phyloP scores from a whole-genome alignment of 225 moss, liverwort and hornwort species.

The Rhytidiadelphus loreus region DNA sequence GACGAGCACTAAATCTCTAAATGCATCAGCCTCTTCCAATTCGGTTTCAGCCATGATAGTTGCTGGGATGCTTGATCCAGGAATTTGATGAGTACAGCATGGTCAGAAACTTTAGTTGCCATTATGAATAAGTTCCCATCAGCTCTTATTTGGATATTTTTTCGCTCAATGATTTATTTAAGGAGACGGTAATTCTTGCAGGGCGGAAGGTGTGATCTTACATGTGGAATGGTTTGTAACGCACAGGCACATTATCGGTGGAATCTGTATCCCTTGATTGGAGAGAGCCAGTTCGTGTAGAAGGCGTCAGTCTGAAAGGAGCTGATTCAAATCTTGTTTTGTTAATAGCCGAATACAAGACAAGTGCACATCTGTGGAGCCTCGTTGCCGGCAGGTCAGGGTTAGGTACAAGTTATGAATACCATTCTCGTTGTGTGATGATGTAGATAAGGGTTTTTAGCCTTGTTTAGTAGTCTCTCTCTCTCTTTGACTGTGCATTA shows the following conservation, averaged over 20 bases:
- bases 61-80: background rate
- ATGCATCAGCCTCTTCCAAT: background rate
- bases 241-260: conserved; percentile 51
- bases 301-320: conserved; percentile 51
- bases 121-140: background rate
- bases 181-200: background rate
- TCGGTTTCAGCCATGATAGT: background rate
- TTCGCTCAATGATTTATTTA: too few relatives aligned
- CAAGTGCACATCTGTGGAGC: conserved; percentile 61
- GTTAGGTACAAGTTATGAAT: conserved; percentile 40
- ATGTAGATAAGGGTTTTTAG: background rate
- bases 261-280: conserved; percentile 60
- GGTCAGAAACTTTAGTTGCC: background rate
- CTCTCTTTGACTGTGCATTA: background rate
- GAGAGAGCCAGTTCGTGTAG: conserved; percentile 42
- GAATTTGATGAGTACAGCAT: background rate
- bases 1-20: background rate
- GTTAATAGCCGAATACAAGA: conserved; percentile 41
- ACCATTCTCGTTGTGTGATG: background rate
- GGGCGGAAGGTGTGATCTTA: background rate
- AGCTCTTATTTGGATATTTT: background rate
- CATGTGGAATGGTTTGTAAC: background rate
- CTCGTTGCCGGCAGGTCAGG: conserved; percentile 64
- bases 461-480: background rate
- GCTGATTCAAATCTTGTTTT: conserved; percentile 40